phyloP scores from a whole-genome alignment of 495 filamentous ascomycete genomes.

The Xanthoparmelia taractica region DNA sequence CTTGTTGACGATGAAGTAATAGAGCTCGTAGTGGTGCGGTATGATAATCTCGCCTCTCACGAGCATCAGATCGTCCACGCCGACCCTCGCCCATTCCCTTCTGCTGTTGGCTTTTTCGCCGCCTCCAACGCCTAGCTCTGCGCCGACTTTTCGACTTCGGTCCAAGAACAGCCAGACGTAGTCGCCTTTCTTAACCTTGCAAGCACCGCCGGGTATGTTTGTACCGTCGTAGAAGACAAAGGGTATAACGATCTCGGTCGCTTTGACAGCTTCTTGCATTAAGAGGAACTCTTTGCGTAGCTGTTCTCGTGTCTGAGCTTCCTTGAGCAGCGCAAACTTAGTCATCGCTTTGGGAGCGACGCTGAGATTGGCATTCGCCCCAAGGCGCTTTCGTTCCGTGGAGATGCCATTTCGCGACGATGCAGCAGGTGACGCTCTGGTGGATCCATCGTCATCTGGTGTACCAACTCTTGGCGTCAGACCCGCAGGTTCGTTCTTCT shows the following conservation, averaged over 20 bases:
- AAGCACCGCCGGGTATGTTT: slow-evolving; percentile 76
- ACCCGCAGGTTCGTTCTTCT: slow-evolving; percentile 14
- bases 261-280: slow-evolving; percentile 81
- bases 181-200: slow-evolving; percentile 86
- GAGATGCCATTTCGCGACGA: slow-evolving; percentile 34
- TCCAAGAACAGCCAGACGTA: slow-evolving; percentile 87
- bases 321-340: slow-evolving; percentile 72
- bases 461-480: slow-evolving; percentile 16
- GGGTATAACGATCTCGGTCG: slow-evolving; percentile 81
- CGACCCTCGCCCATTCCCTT: slow-evolving; percentile 85
- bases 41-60: slow-evolving; percentile 89
- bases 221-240: slow-evolving; percentile 99
- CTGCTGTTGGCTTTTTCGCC: slow-evolving; percentile 50
- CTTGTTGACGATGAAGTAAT: slow-evolving; percentile 91
- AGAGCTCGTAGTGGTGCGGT: slow-evolving; percentile 94
- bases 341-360: slow-evolving; percentile 74
- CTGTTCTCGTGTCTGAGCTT: slow-evolving; percentile 73
- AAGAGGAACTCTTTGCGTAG: slow-evolving; percentile 76
- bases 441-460: slow-evolving; percentile 28
- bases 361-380: slow-evolving; percentile 58
- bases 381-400: slow-evolving; percentile 43
- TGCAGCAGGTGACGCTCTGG: slow-evolving; percentile 30
- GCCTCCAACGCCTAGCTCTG: slow-evolving; percentile 66
- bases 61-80: slow-evolving; percentile 94
- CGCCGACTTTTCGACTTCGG: slow-evolving; percentile 79